Evolutionary conservation across 2,329 filamentous ascomycete genomes (phyloP).

Genomic region (Aspergillus neotritici): DNA sequence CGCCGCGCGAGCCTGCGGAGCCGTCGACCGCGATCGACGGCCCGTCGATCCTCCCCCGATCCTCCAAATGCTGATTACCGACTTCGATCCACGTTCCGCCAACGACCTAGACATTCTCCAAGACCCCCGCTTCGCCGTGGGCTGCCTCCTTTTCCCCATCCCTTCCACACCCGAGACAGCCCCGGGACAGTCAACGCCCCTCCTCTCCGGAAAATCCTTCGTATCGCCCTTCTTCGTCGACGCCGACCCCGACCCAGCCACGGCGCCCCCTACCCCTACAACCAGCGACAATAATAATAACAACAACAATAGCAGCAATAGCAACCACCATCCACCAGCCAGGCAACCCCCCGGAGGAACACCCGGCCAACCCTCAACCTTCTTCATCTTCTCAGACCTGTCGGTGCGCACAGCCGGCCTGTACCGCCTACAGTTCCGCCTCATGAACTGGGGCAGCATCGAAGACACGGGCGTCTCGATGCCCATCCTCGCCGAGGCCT

Average conservation of each 20-base stretch:
- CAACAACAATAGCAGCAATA: background rate
- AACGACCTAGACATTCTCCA: slow-evolving; percentile 36
- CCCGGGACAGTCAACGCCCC: slow-evolving; percentile 21
- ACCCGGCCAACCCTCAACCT: slow-evolving; percentile 32
- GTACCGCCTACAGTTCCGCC: slow-evolving; percentile 42
- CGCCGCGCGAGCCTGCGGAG: slow-evolving; percentile 43
- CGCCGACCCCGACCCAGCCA: slow-evolving; percentile 40
- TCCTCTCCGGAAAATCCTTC: slow-evolving; percentile 36
- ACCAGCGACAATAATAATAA: slow-evolving; percentile 10
- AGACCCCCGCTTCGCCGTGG: slow-evolving; percentile 39
- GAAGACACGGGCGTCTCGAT: slow-evolving; percentile 32
- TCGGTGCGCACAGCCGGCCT: slow-evolving; percentile 42
- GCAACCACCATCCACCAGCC: background rate
- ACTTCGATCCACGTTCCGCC: slow-evolving; percentile 37
- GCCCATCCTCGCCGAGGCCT: slow-evolving; percentile 36
- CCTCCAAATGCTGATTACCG: slow-evolving; percentile 41
- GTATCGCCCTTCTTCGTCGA: slow-evolving; percentile 40
- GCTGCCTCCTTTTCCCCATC: slow-evolving; percentile 39
- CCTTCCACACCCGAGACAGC: slow-evolving; percentile 13
- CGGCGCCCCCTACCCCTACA: slow-evolving; percentile 36
- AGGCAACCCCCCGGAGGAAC: slow-evolving; percentile 10
- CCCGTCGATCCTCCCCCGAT: slow-evolving; percentile 45
- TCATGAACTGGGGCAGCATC: slow-evolving; percentile 39
- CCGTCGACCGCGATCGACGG: slow-evolving; percentile 43
- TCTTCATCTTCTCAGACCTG: slow-evolving; percentile 46